Evolutionary conservation across 1,284 basidiomycete species (phyloP).

Genomic region (Trametes hirsuta): DNA sequence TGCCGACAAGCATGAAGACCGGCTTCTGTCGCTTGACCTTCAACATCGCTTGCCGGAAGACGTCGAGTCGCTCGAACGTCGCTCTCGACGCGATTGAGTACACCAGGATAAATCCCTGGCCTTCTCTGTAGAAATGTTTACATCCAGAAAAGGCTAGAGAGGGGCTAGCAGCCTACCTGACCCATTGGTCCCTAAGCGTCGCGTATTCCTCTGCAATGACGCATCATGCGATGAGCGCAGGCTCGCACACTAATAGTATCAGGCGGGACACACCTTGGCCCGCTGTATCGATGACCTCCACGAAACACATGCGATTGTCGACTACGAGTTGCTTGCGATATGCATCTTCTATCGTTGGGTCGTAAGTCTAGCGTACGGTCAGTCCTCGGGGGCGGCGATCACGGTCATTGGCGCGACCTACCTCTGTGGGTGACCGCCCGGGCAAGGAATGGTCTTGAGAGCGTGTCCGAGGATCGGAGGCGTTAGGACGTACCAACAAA

Average conservation of each 20-base stretch:
- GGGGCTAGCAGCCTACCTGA: conserved; percentile 66
- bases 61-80: conserved; percentile 93
- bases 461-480: conserved; percentile 23
- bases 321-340: conserved; percentile 92
- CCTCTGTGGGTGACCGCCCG: conserved; percentile 25
- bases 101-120: conserved; percentile 98
- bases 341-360: conserved; percentile 94
- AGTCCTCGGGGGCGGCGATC: neutral
- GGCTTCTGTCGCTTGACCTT: conserved; percentile 90
- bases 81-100: conserved; percentile 96
- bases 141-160: conserved; percentile 5
- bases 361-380: conserved; percentile 64
- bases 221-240: conserved; percentile 14
- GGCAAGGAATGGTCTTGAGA: conserved; percentile 23
- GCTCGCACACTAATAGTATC: conserved; percentile 17
- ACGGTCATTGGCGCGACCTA: conserved; percentile 1
- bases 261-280: conserved; percentile 75
- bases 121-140: conserved; percentile 67
- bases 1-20: conserved; percentile 89
- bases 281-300: conserved; percentile 93
- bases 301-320: conserved; percentile 89
- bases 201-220: conserved; percentile 85
- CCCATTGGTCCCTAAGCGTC: conserved; percentile 98
- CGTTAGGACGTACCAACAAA: conserved; percentile 73
- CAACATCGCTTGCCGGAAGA: conserved; percentile 94